Conservation (phyloP, 345 rosid genomes). For the Eucalyptus victrix region DNA sequence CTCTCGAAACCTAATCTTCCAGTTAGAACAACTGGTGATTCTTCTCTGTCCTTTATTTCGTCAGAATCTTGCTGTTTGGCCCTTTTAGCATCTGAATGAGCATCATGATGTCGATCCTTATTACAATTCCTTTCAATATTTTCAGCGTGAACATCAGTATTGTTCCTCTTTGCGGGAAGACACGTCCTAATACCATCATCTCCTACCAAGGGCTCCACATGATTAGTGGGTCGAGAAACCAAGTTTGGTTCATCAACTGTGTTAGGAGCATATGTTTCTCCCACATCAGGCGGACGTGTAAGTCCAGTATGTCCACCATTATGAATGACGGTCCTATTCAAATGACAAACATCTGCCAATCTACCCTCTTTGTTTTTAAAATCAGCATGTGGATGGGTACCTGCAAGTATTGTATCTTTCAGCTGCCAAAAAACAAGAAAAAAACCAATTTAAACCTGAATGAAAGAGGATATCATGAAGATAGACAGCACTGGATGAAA, state of each 20-base stretch:
- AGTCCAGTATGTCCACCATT: background rate
- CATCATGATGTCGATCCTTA: background rate
- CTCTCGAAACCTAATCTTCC: background rate
- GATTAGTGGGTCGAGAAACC: slow-evolving; percentile 1
- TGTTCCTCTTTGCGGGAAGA: slow-evolving; percentile 14
- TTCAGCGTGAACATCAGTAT: slow-evolving; percentile 2
- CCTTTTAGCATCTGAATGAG: slow-evolving; percentile 11
- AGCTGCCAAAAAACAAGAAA: slow-evolving; percentile 18
- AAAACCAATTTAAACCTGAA: background rate
- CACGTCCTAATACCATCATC: background rate
- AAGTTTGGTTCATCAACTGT: slow-evolving; percentile 1
- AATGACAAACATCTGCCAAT: slow-evolving; percentile 1
- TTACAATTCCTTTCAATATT: background rate
- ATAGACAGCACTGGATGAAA: background rate
- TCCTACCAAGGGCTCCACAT: background rate
- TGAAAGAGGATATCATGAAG: background rate
- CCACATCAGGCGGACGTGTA: background rate
- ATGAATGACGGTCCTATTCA: background rate
- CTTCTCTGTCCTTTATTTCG: background rate
- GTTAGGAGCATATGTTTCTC: background rate
- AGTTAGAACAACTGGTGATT: background rate
- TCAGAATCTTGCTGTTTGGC: slow-evolving; percentile 3
- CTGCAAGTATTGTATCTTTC: slow-evolving; percentile 20
- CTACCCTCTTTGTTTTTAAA: slow-evolving; percentile 21
- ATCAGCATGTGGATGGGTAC: slow-evolving; percentile 9